Percentiles rank a stretch among this genome's conserved stretches.
These are phyloP conservation scores for Trichosporon sp. DNA, from an alignment of 1,284 basidiomycete species.

Conservation along the genomic window DNA sequence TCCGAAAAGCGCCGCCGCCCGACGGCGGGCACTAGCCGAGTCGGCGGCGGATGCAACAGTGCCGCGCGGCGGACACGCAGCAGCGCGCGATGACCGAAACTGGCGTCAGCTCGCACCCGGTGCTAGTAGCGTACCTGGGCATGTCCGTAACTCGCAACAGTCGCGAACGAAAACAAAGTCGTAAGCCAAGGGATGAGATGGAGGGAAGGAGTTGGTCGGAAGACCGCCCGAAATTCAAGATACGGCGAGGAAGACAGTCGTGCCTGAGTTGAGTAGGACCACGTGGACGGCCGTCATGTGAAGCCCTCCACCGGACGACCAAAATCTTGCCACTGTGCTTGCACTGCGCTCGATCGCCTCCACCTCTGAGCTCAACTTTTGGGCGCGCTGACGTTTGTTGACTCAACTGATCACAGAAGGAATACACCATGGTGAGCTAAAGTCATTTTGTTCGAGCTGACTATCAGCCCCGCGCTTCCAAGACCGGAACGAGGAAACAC, in stretches of 20 bases:
- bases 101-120: not conserved
- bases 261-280: not conserved
- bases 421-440: constrained; percentile 24
- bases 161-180: not conserved
- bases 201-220: constrained; percentile 1
- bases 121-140: constrained; percentile 21
- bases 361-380: constrained; percentile 16
- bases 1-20: not conserved
- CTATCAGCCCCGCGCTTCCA: constrained; percentile 39
- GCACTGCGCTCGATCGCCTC: not conserved
- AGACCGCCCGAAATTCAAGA: constrained; percentile 15
- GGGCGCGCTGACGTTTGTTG: not conserved
- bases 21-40: not conserved
- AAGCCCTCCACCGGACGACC: not conserved
- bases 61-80: constrained; percentile 26
- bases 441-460: not conserved
- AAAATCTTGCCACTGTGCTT: not conserved
- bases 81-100: constrained; percentile 25
- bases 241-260: not conserved
- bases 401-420: not conserved
- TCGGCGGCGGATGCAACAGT: not conserved
- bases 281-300: not conserved
- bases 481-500: constrained; percentile 35
- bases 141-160: constrained; percentile 1
- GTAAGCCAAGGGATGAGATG: not conserved